These are phyloP conservation scores for Boletus huronensis DNA, from an alignment of 768 basidiomycete species.

Conservation along the genomic window DNA sequence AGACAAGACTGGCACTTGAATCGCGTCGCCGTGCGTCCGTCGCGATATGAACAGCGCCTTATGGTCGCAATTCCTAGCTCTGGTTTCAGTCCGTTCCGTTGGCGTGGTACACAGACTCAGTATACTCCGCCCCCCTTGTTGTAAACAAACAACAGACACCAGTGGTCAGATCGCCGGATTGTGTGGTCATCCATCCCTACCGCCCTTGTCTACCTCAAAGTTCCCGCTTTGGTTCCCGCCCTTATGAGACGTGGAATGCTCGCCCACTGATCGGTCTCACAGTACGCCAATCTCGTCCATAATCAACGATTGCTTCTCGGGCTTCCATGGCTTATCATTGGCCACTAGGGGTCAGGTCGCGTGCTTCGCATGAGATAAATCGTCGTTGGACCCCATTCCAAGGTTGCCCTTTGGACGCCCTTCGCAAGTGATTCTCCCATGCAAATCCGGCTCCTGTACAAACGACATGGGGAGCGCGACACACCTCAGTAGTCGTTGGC, in stretches of 20 bases:
- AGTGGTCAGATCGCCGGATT: neutral
- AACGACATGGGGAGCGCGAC: slow-evolving; percentile 3
- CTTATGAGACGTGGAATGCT: slow-evolving; percentile 3
- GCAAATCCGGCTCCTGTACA: slow-evolving; percentile 22
- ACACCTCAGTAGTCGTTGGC: slow-evolving; percentile 7
- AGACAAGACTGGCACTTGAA: slow-evolving; percentile 1
- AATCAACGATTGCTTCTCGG: slow-evolving; percentile 16
- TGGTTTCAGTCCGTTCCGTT: slow-evolving; percentile 16
- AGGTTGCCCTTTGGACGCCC: slow-evolving; percentile 1
- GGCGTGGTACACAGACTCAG: neutral
- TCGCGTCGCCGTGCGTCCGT: neutral
- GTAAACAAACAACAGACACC: neutral
- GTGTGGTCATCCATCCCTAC: neutral
- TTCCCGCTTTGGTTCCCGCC: neutral
- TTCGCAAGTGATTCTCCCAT: slow-evolving; percentile 22
- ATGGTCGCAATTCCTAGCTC: slow-evolving; percentile 2
- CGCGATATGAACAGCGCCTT: neutral
- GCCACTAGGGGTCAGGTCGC: slow-evolving; percentile 10
- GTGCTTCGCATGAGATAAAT: slow-evolving; percentile 21
- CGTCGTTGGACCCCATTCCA: slow-evolving; percentile 5
- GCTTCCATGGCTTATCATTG: slow-evolving; percentile 18
- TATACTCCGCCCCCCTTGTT: slow-evolving; percentile 5
- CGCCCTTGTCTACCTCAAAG: neutral
- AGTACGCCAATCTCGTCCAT: slow-evolving; percentile 22
- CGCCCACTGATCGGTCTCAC: slow-evolving; percentile 19